Evolutionary conservation across 1,284 basidiomycete genomes (phyloP), one percentile per base, ranked within the genome.

Genomic region (Ceratobasidium sp.): DNA sequence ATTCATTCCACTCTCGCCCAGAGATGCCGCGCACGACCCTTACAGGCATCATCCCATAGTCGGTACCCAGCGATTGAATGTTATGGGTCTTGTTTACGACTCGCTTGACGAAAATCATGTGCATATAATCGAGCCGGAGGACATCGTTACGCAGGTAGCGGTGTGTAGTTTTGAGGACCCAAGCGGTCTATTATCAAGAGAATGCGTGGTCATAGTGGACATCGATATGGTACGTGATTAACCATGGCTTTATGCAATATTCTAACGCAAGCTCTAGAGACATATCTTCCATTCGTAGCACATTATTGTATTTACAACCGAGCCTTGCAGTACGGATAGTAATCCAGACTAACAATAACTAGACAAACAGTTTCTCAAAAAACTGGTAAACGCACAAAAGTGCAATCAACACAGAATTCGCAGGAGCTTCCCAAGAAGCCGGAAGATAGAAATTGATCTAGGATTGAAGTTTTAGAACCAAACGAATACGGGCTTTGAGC

Each of bases 51-150:
- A 61, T 61, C 59, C 28, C 4, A 61, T 61, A 38, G 59, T 61
- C 23, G 59, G 59, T 38, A 15, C 28, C 12, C 12, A 13, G 28
- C 28, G 28, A 7, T n/a, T 61, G 13, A 42, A 42, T 28, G 23
- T 61, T 42, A 61, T 61, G 59, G 59, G 28, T n/a, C 40, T 61
- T 15, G 15, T 61, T 38, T 61, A 61, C 28, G 40, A 42, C 28
- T 17, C 40, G 13, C 28, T 61, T 38, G 40, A 61, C 26, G 3
- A 4, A 5, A 7, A 38, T 15, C 59, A 17, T n/a, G 59, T n/a
- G 28, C 59, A 61, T 61, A 38, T 61, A 33, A 61, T 61, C 59
- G 59, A 61, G 59, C 33, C 40, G 28, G 59, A 61, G 33, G 59
- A 61, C 13, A 42, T 61, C n/a, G 59, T 61, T 61, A 28, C 33